Evolutionary conservation across 2,329 filamentous ascomycete species (phyloP).

Genomic region (Alternaria viburni): DNA sequence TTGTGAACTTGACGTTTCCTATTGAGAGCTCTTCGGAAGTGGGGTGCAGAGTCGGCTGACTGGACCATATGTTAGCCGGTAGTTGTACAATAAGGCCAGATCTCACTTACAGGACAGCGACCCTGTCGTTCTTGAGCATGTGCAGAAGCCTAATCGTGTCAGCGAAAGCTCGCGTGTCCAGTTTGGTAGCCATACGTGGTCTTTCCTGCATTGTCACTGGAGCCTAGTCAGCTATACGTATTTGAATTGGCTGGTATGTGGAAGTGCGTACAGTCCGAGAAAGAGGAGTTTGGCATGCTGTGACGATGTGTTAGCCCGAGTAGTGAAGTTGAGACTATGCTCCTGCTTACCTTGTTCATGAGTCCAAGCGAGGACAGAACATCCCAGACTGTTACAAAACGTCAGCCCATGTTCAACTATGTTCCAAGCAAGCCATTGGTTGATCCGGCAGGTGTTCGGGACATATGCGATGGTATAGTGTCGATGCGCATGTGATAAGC

Average conservation of each 20-base stretch:
- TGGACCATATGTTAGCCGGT: slow-evolving; percentile 10
- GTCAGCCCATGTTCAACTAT: slow-evolving; percentile 8
- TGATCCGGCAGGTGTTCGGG: neutral
- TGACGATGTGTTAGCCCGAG: slow-evolving; percentile 12
- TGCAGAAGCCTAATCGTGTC: slow-evolving; percentile 66
- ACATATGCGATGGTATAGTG: neutral
- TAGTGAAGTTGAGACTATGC: neutral
- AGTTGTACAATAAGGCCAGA: neutral
- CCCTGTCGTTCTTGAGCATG: slow-evolving; percentile 90
- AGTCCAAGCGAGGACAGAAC: slow-evolving; percentile 84
- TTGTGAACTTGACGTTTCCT: slow-evolving; percentile 79
- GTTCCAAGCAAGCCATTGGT: neutral
- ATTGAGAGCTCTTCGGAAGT: slow-evolving; percentile 68
- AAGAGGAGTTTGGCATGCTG: slow-evolving; percentile 72
- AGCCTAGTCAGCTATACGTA: slow-evolving; percentile 63
- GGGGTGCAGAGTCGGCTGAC: slow-evolving; percentile 51
- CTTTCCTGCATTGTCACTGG: slow-evolving; percentile 93
- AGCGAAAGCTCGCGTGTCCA: slow-evolving; percentile 8
- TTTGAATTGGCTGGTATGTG: neutral
- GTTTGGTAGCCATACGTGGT: slow-evolving; percentile 66
- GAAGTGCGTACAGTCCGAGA: slow-evolving; percentile 67
- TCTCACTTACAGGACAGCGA: slow-evolving; percentile 77
- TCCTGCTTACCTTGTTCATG: slow-evolving; percentile 70
- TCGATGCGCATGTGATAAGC: slow-evolving; percentile 4
- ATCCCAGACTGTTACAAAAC: slow-evolving; percentile 73